Evolutionary conservation across 306 rosid species (phyloP).

Genomic region (Fragaria ananassa): DNA sequence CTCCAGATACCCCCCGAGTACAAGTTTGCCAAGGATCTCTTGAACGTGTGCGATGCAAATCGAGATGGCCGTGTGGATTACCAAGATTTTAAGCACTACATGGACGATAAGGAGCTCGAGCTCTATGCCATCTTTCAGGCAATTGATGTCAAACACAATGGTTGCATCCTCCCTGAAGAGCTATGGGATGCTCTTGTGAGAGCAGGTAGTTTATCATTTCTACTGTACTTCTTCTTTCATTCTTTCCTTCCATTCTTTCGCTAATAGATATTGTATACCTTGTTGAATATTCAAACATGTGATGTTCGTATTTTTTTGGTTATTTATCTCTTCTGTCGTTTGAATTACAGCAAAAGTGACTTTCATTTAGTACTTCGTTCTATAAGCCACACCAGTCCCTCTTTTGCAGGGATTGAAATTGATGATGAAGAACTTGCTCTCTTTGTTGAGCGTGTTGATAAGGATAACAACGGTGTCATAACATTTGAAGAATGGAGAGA

Average conservation of each 20-base stretch:
- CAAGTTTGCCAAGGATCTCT: constrained; percentile 73
- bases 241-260: background rate
- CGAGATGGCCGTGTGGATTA: constrained; percentile 69
- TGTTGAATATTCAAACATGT: constrained; percentile 2
- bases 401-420: constrained; percentile 72
- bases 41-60: constrained; percentile 66
- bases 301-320: too few relatives aligned
- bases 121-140: constrained; percentile 82
- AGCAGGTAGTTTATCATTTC: constrained; percentile 45
- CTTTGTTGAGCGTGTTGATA: constrained; percentile 85
- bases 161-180: constrained; percentile 79
- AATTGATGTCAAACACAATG: constrained; percentile 75
- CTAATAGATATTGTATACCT: background rate
- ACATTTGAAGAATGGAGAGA: constrained; percentile 95
- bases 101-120: constrained; percentile 88
- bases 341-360: background rate
- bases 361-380: constrained; percentile 24
- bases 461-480: constrained; percentile 81
- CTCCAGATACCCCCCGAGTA: constrained; percentile 70
- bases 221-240: background rate
- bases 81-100: constrained; percentile 62
- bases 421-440: constrained; percentile 84
- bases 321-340: background rate
- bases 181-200: constrained; percentile 76
- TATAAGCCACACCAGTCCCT: constrained; percentile 51